These are phyloP conservation scores for Pseudohalonectria lignicola DNA, from an alignment of 2,329 filamentous ascomycete species.

Conservation along the genomic window DNA sequence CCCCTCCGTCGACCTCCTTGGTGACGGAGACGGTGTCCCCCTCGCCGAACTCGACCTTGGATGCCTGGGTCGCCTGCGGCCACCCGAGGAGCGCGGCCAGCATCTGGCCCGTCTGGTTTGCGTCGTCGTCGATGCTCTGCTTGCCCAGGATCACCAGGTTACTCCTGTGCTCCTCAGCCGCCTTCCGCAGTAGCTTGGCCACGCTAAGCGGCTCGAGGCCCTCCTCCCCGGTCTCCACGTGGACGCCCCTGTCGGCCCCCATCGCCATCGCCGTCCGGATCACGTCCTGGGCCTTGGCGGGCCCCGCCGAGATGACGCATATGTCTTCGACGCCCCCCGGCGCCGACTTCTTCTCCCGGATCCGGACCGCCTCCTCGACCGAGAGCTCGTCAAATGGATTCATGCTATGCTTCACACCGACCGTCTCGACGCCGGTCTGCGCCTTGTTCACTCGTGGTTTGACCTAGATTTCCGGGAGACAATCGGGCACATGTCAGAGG, in stretches of 20 bases:
- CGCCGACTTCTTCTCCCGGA: conserved; percentile 74
- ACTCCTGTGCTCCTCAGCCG: conserved; percentile 73
- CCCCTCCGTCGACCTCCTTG: conserved; percentile 89
- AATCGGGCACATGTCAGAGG: no score
- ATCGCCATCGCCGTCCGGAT: conserved; percentile 97
- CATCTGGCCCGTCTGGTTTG: conserved; percentile 96
- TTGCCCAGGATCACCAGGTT: conserved; percentile 94
- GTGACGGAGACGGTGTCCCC: conserved; percentile 65
- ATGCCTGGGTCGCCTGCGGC: conserved; percentile 91
- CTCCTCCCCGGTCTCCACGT: conserved; percentile 70
- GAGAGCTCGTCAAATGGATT: conserved; percentile 99
- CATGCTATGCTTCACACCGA: conserved; percentile 93
- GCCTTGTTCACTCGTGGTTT: conserved; percentile 60
- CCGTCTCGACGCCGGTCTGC: conserved; percentile 80
- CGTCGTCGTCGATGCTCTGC: conserved; percentile 96
- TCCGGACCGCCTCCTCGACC: conserved; percentile 88
- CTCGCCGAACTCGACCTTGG: conserved; percentile 66
- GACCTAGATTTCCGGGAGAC: conserved; percentile 35
- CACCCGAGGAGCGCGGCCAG: conserved; percentile 84
- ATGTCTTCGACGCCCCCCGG: conserved; percentile 79
- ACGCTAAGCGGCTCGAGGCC: conserved; percentile 82
- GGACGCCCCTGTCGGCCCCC: conserved; percentile 87
- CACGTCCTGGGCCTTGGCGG: conserved; percentile 76
- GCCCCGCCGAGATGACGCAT: conserved; percentile 78
- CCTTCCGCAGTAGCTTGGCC: conserved; percentile 75